Percentiles rank a stretch among this genome's conserved stretches.
Conservation (phyloP, 208 protist species). For the Lotmaria passim region DNA sequence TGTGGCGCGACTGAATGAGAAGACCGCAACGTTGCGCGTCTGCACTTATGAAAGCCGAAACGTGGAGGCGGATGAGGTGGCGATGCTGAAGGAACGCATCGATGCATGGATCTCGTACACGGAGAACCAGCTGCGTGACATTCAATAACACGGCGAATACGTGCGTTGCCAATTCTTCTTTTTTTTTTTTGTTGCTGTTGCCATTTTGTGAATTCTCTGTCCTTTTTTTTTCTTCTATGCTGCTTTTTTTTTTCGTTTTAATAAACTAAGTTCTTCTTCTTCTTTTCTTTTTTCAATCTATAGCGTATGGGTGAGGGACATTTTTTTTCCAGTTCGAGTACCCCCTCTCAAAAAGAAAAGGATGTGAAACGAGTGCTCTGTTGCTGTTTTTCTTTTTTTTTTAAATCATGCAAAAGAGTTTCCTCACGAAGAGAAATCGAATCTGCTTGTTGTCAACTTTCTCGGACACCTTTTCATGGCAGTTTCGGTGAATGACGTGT, state of each 20-base stretch:
- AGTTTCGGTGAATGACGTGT: too few species aligned
- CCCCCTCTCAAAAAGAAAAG: too few species aligned
- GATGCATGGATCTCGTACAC: slow-evolving; percentile 37
- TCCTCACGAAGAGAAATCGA: too few species aligned
- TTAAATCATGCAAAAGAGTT: too few species aligned
- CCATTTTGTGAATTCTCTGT: neutral
- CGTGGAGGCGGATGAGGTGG: slow-evolving; percentile 36
- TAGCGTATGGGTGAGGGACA: too few species aligned
- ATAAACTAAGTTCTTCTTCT: neutral
- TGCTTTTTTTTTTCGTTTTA: neutral
- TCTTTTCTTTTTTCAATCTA: neutral
- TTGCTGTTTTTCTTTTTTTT: too few species aligned
- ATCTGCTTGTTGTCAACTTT: too few species aligned
- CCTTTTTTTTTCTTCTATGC: slow-evolving; percentile 1
- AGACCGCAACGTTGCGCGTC: slow-evolving; percentile 37
- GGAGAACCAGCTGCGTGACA: slow-evolving; percentile 42
- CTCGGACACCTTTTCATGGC: too few species aligned
- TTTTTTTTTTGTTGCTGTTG: neutral
- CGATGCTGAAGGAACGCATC: slow-evolving; percentile 37
- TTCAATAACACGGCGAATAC: too few species aligned
- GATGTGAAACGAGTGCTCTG: too few species aligned
- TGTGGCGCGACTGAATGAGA: slow-evolving; percentile 53
- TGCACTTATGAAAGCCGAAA: slow-evolving; percentile 50
- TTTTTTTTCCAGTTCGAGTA: too few species aligned
- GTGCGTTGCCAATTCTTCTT: too few species aligned